These are phyloP conservation scores for Microcera coccophila DNA, from an alignment of 2,329 filamentous ascomycete genomes.

Conservation along the genomic window DNA sequence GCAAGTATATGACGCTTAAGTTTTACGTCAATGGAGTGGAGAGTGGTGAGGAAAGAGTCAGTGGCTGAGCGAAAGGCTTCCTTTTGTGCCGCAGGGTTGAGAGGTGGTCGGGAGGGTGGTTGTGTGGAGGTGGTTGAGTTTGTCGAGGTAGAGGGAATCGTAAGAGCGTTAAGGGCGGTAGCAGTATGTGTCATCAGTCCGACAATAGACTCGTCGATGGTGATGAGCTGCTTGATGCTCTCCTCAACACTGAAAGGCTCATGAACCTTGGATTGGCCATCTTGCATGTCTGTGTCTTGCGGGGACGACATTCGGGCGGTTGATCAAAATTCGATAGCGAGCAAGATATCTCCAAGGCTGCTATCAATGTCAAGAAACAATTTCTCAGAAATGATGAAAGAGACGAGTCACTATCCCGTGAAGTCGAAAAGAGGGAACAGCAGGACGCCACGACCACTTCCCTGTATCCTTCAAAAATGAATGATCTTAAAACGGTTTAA, in stretches of 20 bases:
- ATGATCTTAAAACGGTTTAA: too few relatives aligned
- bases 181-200: conserved; percentile 43
- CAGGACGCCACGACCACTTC: too few relatives aligned
- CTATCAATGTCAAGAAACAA: too few relatives aligned
- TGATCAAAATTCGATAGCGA: too few relatives aligned
- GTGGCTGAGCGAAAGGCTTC: conserved; percentile 56
- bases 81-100: conserved; percentile 49
- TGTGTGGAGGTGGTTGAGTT: conserved; percentile 6
- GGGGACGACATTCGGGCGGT: conserved; percentile 36
- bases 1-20: conserved; percentile 67
- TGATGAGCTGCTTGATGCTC: conserved; percentile 74
- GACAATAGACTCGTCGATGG: conserved; percentile 63
- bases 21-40: conserved; percentile 71
- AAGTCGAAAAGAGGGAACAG: too few relatives aligned
- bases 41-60: conserved; percentile 64
- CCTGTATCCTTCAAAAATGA: too few relatives aligned
- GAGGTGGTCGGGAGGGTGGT: conserved; percentile 17
- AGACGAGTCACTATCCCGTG: too few relatives aligned
- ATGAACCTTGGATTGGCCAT: conserved; percentile 29
- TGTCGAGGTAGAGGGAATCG: conserved; percentile 28
- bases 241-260: conserved; percentile 68
- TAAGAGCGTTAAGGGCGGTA: conserved; percentile 43
- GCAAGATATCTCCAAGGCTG: too few relatives aligned
- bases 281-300: conserved; percentile 30
- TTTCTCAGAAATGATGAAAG: too few relatives aligned